These are phyloP conservation scores for Tuber borchii DNA, from an alignment of 495 filamentous ascomycete genomes.

Conservation along the genomic window DNA sequence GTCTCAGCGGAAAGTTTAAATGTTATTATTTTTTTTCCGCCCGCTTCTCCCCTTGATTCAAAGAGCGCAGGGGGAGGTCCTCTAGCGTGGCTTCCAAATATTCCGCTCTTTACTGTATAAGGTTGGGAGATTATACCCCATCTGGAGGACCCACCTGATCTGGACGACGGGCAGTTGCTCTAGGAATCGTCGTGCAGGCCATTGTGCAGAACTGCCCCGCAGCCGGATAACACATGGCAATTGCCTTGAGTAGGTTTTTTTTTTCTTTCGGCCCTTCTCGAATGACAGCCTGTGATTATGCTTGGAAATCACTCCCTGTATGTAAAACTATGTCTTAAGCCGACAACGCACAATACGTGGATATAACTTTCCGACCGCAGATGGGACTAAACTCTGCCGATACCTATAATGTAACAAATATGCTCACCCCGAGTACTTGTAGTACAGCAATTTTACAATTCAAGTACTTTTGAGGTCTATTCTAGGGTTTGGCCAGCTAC, in stretches of 20 bases:
- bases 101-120: not conserved
- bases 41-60: not conserved
- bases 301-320: too few species aligned
- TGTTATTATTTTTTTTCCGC: not conserved
- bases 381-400: not conserved
- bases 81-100: not conserved
- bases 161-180: not conserved
- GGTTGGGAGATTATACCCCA: not conserved
- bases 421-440: not conserved
- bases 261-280: not conserved
- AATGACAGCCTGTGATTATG: not conserved
- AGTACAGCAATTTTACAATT: not conserved
- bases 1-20: not conserved
- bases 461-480: not conserved
- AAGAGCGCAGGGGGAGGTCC: not conserved
- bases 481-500: not conserved
- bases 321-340: not conserved
- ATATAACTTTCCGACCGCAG: not conserved
- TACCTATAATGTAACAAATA: not conserved
- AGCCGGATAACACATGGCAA: not conserved
- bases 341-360: not conserved
- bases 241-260: not conserved
- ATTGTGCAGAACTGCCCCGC: not conserved
- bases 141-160: not conserved
- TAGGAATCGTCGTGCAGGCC: not conserved